Evolutionary conservation across 73 alveolate genomes (phyloP).

Genomic region (Paramecium tetraurelia): DNA sequence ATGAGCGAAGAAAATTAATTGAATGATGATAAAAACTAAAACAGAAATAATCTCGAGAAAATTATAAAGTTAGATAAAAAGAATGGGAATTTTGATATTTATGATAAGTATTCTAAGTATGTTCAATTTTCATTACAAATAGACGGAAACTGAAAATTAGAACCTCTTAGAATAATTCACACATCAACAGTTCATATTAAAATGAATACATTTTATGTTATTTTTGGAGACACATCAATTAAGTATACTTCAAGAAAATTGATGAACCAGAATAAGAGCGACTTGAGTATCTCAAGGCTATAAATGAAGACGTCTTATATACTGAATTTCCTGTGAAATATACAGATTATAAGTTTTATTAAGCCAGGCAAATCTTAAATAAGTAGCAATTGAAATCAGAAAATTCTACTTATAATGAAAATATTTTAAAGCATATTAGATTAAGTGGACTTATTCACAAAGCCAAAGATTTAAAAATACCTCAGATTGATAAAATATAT

Average conservation of each 20-base stretch:
- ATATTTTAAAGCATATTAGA: neutral
- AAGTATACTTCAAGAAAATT: conserved; percentile 29
- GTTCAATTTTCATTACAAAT: neutral
- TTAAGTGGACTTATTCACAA: neutral
- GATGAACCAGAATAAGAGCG: conserved; percentile 47
- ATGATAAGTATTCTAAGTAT: conserved; percentile 43
- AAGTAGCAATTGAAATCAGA: neutral
- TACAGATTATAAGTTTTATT: neutral
- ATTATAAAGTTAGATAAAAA: conserved; percentile 46
- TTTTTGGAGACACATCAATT: conserved; percentile 51
- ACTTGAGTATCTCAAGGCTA: neutral
- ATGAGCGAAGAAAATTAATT: conserved; percentile 27
- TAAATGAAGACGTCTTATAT: neutral
- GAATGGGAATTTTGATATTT: conserved; percentile 52
- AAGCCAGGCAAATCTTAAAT: conserved; percentile 9
- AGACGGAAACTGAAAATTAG: conserved; percentile 41
- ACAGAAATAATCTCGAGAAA: conserved; percentile 47
- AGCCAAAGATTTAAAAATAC: neutral
- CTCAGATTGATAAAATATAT: neutral
- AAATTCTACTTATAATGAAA: neutral
- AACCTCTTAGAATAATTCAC: neutral
- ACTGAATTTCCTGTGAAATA: conserved; percentile 34
- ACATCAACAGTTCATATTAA: conserved; percentile 19
- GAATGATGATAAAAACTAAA: conserved; percentile 29
- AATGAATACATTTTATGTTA: conserved; percentile 35